phyloP scores from a whole-genome alignment of 129 eudicot genomes.

The Flaveria linearis region DNA sequence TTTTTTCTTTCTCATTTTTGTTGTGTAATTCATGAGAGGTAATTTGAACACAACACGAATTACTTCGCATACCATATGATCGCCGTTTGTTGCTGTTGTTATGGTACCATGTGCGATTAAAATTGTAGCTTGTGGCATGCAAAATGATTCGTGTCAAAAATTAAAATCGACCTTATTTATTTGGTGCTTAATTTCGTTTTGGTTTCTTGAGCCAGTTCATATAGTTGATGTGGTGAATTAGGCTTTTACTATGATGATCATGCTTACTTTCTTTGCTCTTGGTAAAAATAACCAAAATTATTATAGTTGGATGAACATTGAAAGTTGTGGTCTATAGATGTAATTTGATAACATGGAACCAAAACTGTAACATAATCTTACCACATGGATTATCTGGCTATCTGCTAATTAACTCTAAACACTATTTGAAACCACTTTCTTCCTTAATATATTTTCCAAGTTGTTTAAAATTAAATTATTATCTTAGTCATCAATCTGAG shows the following conservation, averaged over 20 bases:
- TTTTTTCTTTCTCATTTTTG: not conserved
- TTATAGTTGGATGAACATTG: too few relatives aligned
- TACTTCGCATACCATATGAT: slow-evolving; percentile 15
- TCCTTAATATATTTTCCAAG: not conserved
- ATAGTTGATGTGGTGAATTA: not conserved
- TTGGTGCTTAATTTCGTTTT: not conserved
- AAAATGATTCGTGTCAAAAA: not conserved
- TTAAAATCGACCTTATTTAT: not conserved
- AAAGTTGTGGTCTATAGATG: too few relatives aligned
- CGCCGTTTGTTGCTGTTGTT: not conserved
- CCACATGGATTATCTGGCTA: too few relatives aligned
- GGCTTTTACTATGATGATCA: not conserved
- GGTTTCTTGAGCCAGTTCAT: not conserved
- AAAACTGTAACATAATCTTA: too few relatives aligned
- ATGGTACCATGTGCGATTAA: not conserved
- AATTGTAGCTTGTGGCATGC: slow-evolving; percentile 9
- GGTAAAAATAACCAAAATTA: too few relatives aligned
- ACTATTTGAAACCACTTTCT: not conserved
- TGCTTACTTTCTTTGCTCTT: not conserved
- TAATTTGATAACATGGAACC: too few relatives aligned
- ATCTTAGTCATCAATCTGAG: not conserved
- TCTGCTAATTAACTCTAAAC: too few relatives aligned
- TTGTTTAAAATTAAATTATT: too few relatives aligned
- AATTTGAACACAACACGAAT: slow-evolving; percentile 1
- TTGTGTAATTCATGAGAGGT: slow-evolving; percentile 24